Percentiles rank a stretch among this genome's conserved stretches.
These are phyloP conservation scores for Tylopilus vinaceipallidus DNA, from an alignment of 768 basidiomycete species.

Conservation along the genomic window DNA sequence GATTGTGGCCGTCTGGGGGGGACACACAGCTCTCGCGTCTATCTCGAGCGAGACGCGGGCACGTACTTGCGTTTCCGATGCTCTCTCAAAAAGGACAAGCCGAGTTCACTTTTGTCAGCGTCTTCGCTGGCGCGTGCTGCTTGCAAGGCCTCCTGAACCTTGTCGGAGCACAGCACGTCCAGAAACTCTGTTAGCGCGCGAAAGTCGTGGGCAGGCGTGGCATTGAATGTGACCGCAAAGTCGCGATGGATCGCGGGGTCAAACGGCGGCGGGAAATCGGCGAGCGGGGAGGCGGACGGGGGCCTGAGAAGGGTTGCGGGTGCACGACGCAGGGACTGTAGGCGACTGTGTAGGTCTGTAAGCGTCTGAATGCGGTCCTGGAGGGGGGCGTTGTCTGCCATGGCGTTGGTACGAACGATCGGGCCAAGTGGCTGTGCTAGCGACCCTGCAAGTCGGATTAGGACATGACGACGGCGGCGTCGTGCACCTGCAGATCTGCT, in stretches of 20 bases:
- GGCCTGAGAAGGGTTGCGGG: constrained; percentile 45
- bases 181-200: constrained; percentile 46
- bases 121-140: constrained; percentile 55
- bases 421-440: constrained; percentile 25
- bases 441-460: not conserved
- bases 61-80: constrained; percentile 58
- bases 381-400: constrained; percentile 20
- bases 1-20: constrained; percentile 48
- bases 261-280: constrained; percentile 27
- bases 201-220: constrained; percentile 40
- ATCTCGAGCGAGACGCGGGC: not conserved
- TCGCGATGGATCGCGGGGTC: constrained; percentile 28
- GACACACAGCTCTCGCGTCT: not conserved
- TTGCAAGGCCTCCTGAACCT: constrained; percentile 56
- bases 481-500: not conserved
- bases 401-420: no score
- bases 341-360: constrained; percentile 42
- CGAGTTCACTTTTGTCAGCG: constrained; percentile 49
- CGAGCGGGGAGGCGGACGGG: constrained; percentile 26
- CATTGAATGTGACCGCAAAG: constrained; percentile 27
- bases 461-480: constrained; percentile 8
- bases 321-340: constrained; percentile 45
- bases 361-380: constrained; percentile 47
- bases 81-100: constrained; percentile 44
- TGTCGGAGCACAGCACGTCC: constrained; percentile 47